These are phyloP conservation scores for Vigna reflexopilosa DNA, from an alignment of 306 rosid species.

Conservation along the genomic window DNA sequence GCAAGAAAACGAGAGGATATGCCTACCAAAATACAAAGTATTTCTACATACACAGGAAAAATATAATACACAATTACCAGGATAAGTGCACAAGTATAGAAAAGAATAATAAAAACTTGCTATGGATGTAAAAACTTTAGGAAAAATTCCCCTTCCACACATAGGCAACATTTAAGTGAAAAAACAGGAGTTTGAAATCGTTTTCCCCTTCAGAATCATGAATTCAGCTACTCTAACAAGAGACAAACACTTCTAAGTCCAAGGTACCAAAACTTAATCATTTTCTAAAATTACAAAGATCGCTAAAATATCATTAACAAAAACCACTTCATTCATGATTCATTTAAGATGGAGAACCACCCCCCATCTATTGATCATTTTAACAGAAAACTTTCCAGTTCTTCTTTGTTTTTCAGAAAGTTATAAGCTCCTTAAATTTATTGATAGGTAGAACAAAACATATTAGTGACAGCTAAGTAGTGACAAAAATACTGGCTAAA, in stretches of 20 bases:
- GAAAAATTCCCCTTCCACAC: conserved; percentile 3
- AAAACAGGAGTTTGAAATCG: conserved; percentile 1
- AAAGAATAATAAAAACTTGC: background rate
- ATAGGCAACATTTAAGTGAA: background rate
- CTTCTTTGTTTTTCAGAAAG: background rate
- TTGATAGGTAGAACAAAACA: background rate
- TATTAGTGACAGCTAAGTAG: background rate
- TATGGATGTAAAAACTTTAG: background rate
- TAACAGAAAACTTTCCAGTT: background rate
- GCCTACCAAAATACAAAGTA: conserved; percentile 6
- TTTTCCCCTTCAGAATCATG: conserved; percentile 25
- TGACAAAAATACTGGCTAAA: background rate
- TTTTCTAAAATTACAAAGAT: background rate
- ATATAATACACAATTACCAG: conserved; percentile 2
- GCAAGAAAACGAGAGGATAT: background rate
- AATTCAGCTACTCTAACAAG: conserved; percentile 10
- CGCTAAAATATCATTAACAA: background rate
- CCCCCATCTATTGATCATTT: background rate
- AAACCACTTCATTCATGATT: background rate
- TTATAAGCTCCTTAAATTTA: background rate
- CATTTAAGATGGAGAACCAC: background rate
- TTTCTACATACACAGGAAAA: conserved; percentile 17
- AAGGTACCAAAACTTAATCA: conserved; percentile 1
- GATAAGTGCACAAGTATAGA: background rate
- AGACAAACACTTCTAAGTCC: conserved; percentile 16